Percentiles rank a stretch among this genome's conserved stretches.
Evolutionary conservation across 169 alveolate species (phyloP).

Genomic region (Miamiensis avidus): DNA sequence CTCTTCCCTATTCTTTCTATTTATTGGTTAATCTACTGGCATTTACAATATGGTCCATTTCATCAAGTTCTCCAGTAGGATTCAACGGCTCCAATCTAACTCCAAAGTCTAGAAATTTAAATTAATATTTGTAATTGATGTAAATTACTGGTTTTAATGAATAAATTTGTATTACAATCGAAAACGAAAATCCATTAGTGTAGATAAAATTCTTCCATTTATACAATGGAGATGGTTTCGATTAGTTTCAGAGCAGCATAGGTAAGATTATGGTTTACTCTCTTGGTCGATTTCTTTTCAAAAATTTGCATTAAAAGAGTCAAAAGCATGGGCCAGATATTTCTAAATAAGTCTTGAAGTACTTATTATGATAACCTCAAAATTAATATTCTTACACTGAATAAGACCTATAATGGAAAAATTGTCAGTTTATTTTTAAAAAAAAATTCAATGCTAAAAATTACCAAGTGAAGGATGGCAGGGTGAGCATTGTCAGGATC

Average conservation of each 20-base stretch:
- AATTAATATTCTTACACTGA: conserved; percentile 43
- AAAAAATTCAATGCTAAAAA: background rate
- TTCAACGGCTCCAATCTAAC: background rate
- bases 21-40: background rate
- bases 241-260: conserved; percentile 41
- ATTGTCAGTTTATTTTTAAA: background rate
- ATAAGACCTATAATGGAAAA: conserved; percentile 4
- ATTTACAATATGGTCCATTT: background rate
- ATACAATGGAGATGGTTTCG: conserved; percentile 31
- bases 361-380: conserved; percentile 29
- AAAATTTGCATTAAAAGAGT: conserved; percentile 36
- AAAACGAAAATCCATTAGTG: conserved; percentile 47
- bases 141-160: background rate
- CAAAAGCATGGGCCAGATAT: conserved; percentile 46
- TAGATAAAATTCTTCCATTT: conserved; percentile 42
- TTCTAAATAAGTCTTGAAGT: conserved; percentile 40
- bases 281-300: conserved; percentile 3
- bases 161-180: conserved; percentile 7
- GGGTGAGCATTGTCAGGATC: conserved; percentile 22
- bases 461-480: conserved; percentile 26
- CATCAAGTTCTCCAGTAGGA: background rate
- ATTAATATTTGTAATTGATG: background rate
- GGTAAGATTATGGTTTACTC: conserved; percentile 15
- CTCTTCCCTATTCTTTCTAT: background rate
- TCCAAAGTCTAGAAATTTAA: background rate